Base-by-base conservation (phyloP, 768 basidiomycete species). In the Asterophora parasitica region DNA sequence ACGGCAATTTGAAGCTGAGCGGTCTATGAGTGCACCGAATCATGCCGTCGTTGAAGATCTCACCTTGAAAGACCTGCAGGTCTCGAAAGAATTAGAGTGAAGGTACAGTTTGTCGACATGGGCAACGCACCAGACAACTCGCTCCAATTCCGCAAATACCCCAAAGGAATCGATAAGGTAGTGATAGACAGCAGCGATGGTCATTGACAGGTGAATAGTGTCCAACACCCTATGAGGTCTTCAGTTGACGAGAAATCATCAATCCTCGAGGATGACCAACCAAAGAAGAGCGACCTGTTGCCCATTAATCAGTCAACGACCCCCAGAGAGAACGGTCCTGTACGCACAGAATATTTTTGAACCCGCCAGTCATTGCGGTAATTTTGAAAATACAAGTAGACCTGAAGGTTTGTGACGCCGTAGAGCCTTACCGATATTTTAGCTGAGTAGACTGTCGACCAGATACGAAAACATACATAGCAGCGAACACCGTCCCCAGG, bases 111-210 rank as follows among this genome's bases (percentile, higher is more conserved):
- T 52, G 6, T 15, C 9, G n/a, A 9, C 26, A 17, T 23, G 13
- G 42, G 20, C 2, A 31, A 31, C 57, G n/a, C 32, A 55, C 49
- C 46, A 56, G 11, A 50, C 46, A 15, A 60, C 31, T 17, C 47
- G 4, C 20, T 42, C 34, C 10, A 56, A 13, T 3, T 54, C 61
- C 13, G 31, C 7, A 11, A 44, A 7, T 20, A 58, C 45, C 17
- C 64, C 64, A 45, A 65, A 66, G 7, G 51, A 50, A 12, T 34
- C 35, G 12, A 66, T 45, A 13, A 59, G 27, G 42, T 66, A 66
- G 46, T 63, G 57, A 41, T 65, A 66, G n/a, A 66, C 41, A 4
- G 61, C 57, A 28, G 56, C 53, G 30, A 59, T 46, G 17, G 54
- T 64, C 17, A 64, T 46, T 2, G 57, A 52, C 9, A 66, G 53